These are phyloP conservation scores for Alliaria petiolata DNA, from an alignment of 345 rosid genomes.

Conservation along the genomic window DNA sequence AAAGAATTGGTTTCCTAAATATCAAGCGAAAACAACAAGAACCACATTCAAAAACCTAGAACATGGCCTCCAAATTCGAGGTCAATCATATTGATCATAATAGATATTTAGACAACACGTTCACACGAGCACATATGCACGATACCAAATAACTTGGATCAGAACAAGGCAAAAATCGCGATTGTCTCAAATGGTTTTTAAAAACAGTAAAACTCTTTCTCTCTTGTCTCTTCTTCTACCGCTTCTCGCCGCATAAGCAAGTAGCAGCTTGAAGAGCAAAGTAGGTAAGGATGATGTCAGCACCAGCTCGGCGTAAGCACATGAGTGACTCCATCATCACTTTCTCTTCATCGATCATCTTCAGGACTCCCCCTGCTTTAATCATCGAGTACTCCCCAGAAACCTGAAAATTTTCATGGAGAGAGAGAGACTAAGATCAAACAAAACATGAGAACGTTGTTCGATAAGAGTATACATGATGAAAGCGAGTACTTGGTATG, in stretches of 20 bases:
- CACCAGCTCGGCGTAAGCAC: slow-evolving; percentile 94
- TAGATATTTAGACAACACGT: not conserved
- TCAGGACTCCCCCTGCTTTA: slow-evolving; percentile 82
- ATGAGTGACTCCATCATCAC: slow-evolving; percentile 95
- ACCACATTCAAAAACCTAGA: no score
- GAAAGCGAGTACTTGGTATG: slow-evolving; percentile 63
- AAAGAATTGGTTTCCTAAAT: not conserved
- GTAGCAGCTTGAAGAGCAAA: slow-evolving; percentile 94
- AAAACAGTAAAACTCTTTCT: not conserved
- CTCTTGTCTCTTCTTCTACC: slow-evolving; percentile 9
- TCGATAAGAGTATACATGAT: not conserved
- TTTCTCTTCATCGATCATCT: slow-evolving; percentile 94
- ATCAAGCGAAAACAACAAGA: not conserved
- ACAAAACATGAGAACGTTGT: not conserved
- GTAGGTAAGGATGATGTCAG: slow-evolving; percentile 84
- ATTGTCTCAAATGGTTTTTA: slow-evolving; percentile 4
- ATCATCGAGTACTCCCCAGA: slow-evolving; percentile 96
- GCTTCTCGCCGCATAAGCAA: slow-evolving; percentile 60
- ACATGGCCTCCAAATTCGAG: no score
- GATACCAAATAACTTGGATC: not conserved
- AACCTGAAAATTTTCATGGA: slow-evolving; percentile 10
- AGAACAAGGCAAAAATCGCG: not conserved
- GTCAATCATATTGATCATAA: not conserved
- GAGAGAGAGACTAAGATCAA: not conserved
- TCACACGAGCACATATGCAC: not conserved